A percentile compares a stretch with the other conserved stretches of the same genome.
These are phyloP conservation scores for Apium graveolens DNA, from an alignment of 129 eudicot species.

Conservation along the genomic window DNA sequence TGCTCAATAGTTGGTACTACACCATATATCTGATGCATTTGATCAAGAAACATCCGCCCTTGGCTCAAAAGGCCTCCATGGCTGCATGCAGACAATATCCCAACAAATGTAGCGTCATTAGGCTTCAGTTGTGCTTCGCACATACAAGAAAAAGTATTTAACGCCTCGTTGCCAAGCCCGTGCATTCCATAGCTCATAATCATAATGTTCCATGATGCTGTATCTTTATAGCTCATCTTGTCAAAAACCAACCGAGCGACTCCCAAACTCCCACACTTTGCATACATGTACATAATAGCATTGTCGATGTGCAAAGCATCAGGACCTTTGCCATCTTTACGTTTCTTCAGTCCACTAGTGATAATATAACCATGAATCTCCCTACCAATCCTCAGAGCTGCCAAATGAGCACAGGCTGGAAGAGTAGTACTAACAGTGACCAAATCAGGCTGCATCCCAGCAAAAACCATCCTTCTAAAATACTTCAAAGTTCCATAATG, in stretches of 20 bases:
- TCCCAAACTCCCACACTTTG: conserved; percentile 66
- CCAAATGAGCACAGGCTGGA: conserved; percentile 68
- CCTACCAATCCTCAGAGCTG: conserved; percentile 58
- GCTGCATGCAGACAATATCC: conserved; percentile 66
- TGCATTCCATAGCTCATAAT: conserved; percentile 80
- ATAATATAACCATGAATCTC: conserved; percentile 70
- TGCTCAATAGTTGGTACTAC: conserved; percentile 57
- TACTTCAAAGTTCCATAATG: conserved; percentile 47
- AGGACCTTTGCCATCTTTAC: conserved; percentile 11
- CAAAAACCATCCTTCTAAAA: conserved; percentile 43
- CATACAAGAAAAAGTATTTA: conserved; percentile 47
- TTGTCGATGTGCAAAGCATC: conserved; percentile 35
- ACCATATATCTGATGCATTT: conserved; percentile 44
- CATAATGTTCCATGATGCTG: conserved; percentile 92
- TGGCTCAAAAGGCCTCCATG: conserved; percentile 54
- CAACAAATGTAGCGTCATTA: conserved; percentile 67
- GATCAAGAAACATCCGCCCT: conserved; percentile 45
- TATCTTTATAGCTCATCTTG: conserved; percentile 41
- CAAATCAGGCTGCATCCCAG: conserved; percentile 58
- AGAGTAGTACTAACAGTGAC: conserved; percentile 60
- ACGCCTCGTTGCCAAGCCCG: conserved; percentile 59
- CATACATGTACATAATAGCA: conserved; percentile 76
- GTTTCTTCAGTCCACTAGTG: conserved; percentile 37
- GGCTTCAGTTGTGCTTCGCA: conserved; percentile 31
- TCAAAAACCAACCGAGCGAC: conserved; percentile 57